These are phyloP conservation scores for Lanmaoa rubissima DNA, from an alignment of 768 basidiomycete genomes.

Conservation along the genomic window DNA sequence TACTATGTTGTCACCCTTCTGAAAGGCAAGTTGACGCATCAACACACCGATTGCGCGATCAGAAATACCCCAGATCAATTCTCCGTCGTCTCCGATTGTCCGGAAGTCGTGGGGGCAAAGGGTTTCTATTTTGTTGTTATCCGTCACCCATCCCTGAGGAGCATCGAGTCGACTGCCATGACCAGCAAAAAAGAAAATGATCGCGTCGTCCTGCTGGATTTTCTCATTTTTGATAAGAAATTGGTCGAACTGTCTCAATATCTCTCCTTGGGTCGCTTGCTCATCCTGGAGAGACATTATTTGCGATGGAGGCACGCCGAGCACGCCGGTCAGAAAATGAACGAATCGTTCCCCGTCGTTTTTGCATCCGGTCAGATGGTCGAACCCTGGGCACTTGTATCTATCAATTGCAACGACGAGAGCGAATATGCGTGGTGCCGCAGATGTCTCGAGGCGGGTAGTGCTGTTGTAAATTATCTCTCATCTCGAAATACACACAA, in stretches of 20 bases:
- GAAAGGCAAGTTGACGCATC: slow-evolving; percentile 16
- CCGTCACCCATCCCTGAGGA: slow-evolving; percentile 21
- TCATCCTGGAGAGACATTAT: slow-evolving; percentile 17
- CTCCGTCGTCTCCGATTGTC: slow-evolving; percentile 5
- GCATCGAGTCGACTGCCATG: slow-evolving; percentile 11
- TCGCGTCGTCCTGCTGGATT: slow-evolving; percentile 15
- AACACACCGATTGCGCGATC: slow-evolving; percentile 14
- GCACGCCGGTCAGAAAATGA: slow-evolving; percentile 4
- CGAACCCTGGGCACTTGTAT: background rate
- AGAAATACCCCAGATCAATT: slow-evolving; percentile 9
- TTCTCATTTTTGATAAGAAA: slow-evolving; percentile 11
- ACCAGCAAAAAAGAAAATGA: slow-evolving; percentile 20
- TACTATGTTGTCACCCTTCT: slow-evolving; percentile 21
- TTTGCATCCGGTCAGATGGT: slow-evolving; percentile 14
- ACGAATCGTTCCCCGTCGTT: slow-evolving; percentile 18
- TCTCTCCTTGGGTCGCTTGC: slow-evolving; percentile 7
- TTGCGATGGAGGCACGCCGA: slow-evolving; percentile 12
- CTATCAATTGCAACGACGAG: slow-evolving; percentile 17
- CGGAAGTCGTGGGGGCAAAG: slow-evolving; percentile 13
- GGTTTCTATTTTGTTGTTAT: slow-evolving; percentile 10
- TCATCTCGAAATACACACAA: background rate
- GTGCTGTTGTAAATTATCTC: background rate
- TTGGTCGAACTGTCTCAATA: slow-evolving; percentile 1
- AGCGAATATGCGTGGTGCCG: slow-evolving; percentile 15
- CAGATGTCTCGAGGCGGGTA: background rate